These are phyloP conservation scores for Tetrapyrgos nigripes DNA, from an alignment of 1,284 basidiomycete species.

Conservation along the genomic window DNA sequence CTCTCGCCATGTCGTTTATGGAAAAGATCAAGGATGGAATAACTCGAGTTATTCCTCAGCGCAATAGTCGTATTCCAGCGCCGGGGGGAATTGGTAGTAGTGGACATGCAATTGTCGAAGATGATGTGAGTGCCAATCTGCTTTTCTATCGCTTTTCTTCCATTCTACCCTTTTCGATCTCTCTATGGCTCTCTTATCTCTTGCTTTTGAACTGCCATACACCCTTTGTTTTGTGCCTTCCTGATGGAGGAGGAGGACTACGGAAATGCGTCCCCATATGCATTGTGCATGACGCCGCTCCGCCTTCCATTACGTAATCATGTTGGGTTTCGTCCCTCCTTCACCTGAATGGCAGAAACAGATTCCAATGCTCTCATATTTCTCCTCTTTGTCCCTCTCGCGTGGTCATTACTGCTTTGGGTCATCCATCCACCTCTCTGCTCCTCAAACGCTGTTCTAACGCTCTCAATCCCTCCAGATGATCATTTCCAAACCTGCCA, in stretches of 20 bases:
- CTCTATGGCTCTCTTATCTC: not conserved
- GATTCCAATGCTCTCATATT: slow-evolving; percentile 49
- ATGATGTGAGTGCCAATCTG: slow-evolving; percentile 61
- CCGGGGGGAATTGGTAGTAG: slow-evolving; percentile 58
- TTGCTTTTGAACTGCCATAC: not conserved
- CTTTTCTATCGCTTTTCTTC: slow-evolving; percentile 16
- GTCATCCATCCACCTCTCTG: slow-evolving; percentile 46
- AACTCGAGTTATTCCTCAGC: slow-evolving; percentile 41
- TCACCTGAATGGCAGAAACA: slow-evolving; percentile 34
- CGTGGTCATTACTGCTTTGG: slow-evolving; percentile 71
- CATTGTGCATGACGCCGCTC: slow-evolving; percentile 16
- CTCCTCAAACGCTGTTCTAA: slow-evolving; percentile 16
- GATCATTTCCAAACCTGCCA: slow-evolving; percentile 46
- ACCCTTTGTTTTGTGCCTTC: slow-evolving; percentile 1
- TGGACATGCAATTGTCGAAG: slow-evolving; percentile 66
- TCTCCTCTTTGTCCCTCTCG: slow-evolving; percentile 64
- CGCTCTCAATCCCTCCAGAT: slow-evolving; percentile 11
- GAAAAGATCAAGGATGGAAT: slow-evolving; percentile 38
- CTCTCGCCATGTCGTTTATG: slow-evolving; percentile 7
- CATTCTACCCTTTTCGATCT: slow-evolving; percentile 12
- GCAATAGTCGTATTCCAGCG: slow-evolving; percentile 41
- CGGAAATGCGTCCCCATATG: not conserved
- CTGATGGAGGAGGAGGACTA: no score
- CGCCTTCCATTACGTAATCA: slow-evolving; percentile 62
- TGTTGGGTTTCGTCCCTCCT: slow-evolving; percentile 45